These are phyloP conservation scores for Lanmaoa rubissima DNA, from an alignment of 768 basidiomycete species.

Conservation along the genomic window DNA sequence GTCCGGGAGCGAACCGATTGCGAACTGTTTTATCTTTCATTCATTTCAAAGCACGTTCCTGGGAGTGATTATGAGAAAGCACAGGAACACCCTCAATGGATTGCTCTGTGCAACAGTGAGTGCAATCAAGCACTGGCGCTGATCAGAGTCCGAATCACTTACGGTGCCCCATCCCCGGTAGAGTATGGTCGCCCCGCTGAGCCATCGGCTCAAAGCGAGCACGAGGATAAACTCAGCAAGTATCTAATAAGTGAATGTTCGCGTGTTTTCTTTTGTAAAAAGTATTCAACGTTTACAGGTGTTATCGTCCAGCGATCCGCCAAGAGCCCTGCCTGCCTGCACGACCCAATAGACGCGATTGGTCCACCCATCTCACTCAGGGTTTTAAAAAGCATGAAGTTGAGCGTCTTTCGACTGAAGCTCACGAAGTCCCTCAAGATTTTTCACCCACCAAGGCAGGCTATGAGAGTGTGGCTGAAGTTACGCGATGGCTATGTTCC, in stretches of 20 bases:
- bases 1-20: slow-evolving; percentile 71
- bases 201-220: slow-evolving; percentile 24
- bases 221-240: slow-evolving; percentile 54
- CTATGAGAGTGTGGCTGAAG: slow-evolving; percentile 52
- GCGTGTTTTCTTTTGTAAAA: neutral
- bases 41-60: slow-evolving; percentile 48
- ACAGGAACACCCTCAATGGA: slow-evolving; percentile 64
- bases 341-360: slow-evolving; percentile 13
- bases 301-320: slow-evolving; percentile 31
- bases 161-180: slow-evolving; percentile 26
- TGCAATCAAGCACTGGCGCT: neutral
- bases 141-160: neutral
- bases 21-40: slow-evolving; percentile 80
- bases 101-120: slow-evolving; percentile 58
- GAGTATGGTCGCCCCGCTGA: slow-evolving; percentile 58
- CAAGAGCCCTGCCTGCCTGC: slow-evolving; percentile 21
- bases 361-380: slow-evolving; percentile 38
- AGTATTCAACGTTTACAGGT: slow-evolving; percentile 18
- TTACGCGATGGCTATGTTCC: slow-evolving; percentile 51
- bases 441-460: slow-evolving; percentile 25
- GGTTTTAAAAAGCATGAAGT: slow-evolving; percentile 66
- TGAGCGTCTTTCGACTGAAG: slow-evolving; percentile 64
- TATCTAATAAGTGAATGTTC: slow-evolving; percentile 55
- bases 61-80: slow-evolving; percentile 40
- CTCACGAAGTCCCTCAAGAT: slow-evolving; percentile 49